These are phyloP conservation scores for Eucalyptus camaldulensis DNA, from an alignment of 345 rosid species.

Conservation along the genomic window DNA sequence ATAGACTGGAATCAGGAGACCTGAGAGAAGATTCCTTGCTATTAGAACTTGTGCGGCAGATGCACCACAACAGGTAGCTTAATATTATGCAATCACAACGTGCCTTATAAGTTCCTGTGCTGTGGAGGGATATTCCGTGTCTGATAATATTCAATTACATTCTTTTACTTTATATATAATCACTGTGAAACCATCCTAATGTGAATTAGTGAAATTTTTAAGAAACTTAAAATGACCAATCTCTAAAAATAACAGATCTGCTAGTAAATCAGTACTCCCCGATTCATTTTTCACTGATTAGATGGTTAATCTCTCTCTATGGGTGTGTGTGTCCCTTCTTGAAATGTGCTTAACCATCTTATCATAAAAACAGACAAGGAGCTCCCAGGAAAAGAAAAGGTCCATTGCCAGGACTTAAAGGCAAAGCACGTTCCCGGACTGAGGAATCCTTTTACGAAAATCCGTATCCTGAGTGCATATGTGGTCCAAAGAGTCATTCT, in stretches of 20 bases:
- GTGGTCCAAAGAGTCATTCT: constrained; percentile 24
- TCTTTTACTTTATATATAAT: not conserved
- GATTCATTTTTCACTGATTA: not conserved
- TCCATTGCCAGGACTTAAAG: constrained; percentile 57
- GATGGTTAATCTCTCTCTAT: not conserved
- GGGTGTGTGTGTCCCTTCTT: not conserved
- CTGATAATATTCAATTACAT: not conserved
- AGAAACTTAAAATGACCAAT: not conserved
- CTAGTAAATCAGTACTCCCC: not conserved
- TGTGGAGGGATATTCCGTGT: not conserved
- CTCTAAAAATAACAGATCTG: not conserved
- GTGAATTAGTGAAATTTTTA: not conserved
- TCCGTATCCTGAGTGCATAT: constrained; percentile 83
- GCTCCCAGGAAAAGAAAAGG: constrained; percentile 68
- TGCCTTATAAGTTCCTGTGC: not conserved
- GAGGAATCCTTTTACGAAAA: constrained; percentile 94
- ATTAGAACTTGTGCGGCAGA: constrained; percentile 34
- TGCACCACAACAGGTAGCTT: constrained; percentile 59
- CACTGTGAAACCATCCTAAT: not conserved
- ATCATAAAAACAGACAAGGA: constrained; percentile 52
- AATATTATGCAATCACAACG: not conserved
- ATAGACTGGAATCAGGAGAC: constrained; percentile 54
- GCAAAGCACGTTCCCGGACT: constrained; percentile 66
- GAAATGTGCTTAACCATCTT: not conserved
- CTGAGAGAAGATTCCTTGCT: constrained; percentile 33